phyloP scores from a whole-genome alignment of 192 early-diverging fungal genomes.

The Backusella macrospora region DNA sequence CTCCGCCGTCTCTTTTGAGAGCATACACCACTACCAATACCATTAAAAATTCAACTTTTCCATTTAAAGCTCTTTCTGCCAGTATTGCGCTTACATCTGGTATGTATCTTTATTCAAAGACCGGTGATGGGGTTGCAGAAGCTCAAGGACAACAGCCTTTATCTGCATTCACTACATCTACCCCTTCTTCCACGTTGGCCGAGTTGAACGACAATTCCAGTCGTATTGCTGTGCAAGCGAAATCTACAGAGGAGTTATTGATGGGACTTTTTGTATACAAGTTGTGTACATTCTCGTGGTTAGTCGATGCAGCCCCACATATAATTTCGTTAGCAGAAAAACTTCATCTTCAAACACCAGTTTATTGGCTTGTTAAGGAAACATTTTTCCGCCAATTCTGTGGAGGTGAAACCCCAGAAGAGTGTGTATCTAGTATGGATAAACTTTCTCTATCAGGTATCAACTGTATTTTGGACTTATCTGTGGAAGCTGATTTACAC shows the following conservation, averaged over 20 bases:
- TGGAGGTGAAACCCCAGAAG: conserved; percentile 82
- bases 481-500: conserved; percentile 86
- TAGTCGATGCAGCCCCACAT: conserved; percentile 60
- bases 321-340: conserved; percentile 60
- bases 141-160: background rate
- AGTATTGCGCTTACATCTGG: conserved; percentile 15
- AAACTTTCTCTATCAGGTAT: conserved; percentile 62
- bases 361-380: conserved; percentile 72
- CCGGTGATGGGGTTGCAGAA: conserved; percentile 20
- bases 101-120: conserved; percentile 6
- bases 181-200: conserved; percentile 18
- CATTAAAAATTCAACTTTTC: conserved; percentile 1
- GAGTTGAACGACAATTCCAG: conserved; percentile 43
- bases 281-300: conserved; percentile 58
- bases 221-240: conserved; percentile 50
- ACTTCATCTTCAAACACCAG: conserved; percentile 46
- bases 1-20: conserved; percentile 11
- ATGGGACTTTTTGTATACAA: conserved; percentile 70
- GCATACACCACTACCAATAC: background rate
- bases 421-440: conserved; percentile 82
- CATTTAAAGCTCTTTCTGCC: conserved; percentile 21
- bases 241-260: conserved; percentile 60
- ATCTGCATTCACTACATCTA: conserved; percentile 8
- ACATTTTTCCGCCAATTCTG: conserved; percentile 94
- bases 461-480: conserved; percentile 84